Base-by-base conservation (phyloP, 2,329 filamentous ascomycete genomes). In the Trichoderma afroharzianum region DNA sequence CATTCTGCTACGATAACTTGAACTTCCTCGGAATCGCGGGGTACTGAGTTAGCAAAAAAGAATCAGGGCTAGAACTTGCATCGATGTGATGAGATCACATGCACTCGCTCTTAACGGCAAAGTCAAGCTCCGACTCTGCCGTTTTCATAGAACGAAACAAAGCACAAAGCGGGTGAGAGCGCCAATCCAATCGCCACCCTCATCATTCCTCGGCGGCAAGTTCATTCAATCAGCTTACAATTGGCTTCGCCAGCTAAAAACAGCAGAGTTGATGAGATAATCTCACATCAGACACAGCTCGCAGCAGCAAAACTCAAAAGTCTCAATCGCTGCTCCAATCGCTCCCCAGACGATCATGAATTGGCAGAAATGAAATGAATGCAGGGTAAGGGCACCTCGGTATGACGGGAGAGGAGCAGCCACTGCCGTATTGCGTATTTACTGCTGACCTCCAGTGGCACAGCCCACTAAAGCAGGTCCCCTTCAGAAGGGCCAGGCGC, bases 51-150 rank as follows among this genome's bases (percentile, higher is more conserved):
- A n/a, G 39, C 39, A 43, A 18, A 43, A 43, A 43, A 43, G 39
- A 43, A 43, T 8, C 21, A 24, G n/a, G 32, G 58, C 32, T 30
- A 30, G 63, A 32, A 43, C 39, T 30, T 24, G 30, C 78, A 80
- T 30, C 18, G n/a, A 59, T n/a, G 36, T 9, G 28, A 47, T 15
- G 39, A 61, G 36, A 36, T 69, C 66, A 69, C 36, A 61, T 36
- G 66, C 28, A 32, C 36, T 39, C 47, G 21, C 47, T 24, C 43
- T 21, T n/a, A 21, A 28, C 53, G 18, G 26, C 36, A 55, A 30
- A 47, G 15, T 50, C n/a, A 15, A 11, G 21, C 21, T 15, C 63
- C 50, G 33, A 67, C 50, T 67, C 50, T 66, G 18, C 50, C 63
- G 63, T 33, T 58, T 30, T 58, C 63, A 57, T 67, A 18, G 36